Percentiles rank a stretch among this genome's conserved stretches.
Conservation (phyloP, 1,139 yeast genomes). For the Zygotorulaspora mrakii region DNA sequence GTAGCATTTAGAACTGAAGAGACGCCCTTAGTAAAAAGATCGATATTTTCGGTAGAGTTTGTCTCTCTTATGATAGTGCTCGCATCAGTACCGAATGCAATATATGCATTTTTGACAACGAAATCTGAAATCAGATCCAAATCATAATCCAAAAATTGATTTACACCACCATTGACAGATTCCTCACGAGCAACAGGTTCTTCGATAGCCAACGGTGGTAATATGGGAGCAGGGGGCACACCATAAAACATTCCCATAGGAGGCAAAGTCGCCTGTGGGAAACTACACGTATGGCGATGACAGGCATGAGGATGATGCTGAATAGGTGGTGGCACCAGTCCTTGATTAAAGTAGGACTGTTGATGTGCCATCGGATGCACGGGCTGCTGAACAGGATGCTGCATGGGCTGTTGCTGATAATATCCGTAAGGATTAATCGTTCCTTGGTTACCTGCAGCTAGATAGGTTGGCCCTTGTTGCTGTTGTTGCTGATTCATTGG, state of each 20-base stretch:
- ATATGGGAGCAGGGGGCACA: slow-evolving; percentile 17
- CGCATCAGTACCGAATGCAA: slow-evolving; percentile 53
- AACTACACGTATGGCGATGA: slow-evolving; percentile 12
- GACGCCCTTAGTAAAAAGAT: slow-evolving; percentile 56
- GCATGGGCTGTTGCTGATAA: slow-evolving; percentile 10
- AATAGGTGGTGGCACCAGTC: slow-evolving; percentile 8
- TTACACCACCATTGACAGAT: slow-evolving; percentile 65
- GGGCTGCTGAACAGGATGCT: slow-evolving; percentile 6
- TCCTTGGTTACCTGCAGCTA: slow-evolving; percentile 9
- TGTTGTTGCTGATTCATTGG: slow-evolving; percentile 7
- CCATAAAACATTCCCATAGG: slow-evolving; percentile 25
- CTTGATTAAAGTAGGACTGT: slow-evolving; percentile 10
- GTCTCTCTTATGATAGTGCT: slow-evolving; percentile 21
- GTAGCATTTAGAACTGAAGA: slow-evolving; percentile 81
- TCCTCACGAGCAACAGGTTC: slow-evolving; percentile 17
- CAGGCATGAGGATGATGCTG: slow-evolving; percentile 7
- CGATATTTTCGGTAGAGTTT: slow-evolving; percentile 41
- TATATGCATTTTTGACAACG: slow-evolving; percentile 48
- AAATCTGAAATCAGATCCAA: slow-evolving; percentile 73
- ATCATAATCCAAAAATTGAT: slow-evolving; percentile 74
- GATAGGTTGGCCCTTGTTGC: slow-evolving; percentile 10
- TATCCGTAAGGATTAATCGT: slow-evolving; percentile 16
- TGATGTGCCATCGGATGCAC: slow-evolving; percentile 10
- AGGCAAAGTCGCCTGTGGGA: slow-evolving; percentile 19
- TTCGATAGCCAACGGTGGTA: slow-evolving; percentile 13